These are phyloP conservation scores for Kluyveromyces starmeri DNA, from an alignment of 805 yeast genomes.

Conservation along the genomic window DNA sequence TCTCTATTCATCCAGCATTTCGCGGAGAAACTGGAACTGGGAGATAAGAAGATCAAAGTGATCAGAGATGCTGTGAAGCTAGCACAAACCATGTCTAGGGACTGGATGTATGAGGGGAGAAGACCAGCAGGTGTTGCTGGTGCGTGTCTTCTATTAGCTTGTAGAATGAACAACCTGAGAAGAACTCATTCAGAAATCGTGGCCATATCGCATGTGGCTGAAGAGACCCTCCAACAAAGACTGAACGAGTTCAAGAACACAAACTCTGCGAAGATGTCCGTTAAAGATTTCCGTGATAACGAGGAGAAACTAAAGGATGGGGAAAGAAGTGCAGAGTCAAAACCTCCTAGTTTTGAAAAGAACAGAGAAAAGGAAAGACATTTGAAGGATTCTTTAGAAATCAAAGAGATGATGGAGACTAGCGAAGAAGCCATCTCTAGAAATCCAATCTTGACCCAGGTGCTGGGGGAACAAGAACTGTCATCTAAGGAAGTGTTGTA, in stretches of 20 bases:
- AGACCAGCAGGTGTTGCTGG: constrained; percentile 99
- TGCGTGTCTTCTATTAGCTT: constrained; percentile 86
- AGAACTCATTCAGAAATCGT: constrained; percentile 90
- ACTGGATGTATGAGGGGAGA: constrained; percentile 95
- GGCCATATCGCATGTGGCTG: constrained; percentile 91
- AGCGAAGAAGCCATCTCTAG: constrained; percentile 33
- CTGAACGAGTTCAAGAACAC: constrained; percentile 81
- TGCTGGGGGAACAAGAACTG: constrained; percentile 36
- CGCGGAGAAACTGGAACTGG: constrained; percentile 78
- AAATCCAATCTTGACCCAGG: constrained; percentile 37
- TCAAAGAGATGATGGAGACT: constrained; percentile 22
- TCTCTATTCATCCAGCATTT: constrained; percentile 89
- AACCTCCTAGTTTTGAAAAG: constrained; percentile 76
- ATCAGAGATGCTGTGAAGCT: constrained; percentile 79
- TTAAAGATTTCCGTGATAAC: constrained; percentile 60
- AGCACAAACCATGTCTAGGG: constrained; percentile 85
- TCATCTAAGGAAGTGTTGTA: constrained; percentile 38
- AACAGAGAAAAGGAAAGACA: constrained; percentile 47
- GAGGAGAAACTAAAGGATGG: constrained; percentile 13
- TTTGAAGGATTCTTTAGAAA: constrained; percentile 28
- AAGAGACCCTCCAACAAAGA: constrained; percentile 84
- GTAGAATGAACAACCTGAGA: constrained; percentile 92
- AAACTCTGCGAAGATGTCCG: constrained; percentile 60
- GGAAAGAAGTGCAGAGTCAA: constrained; percentile 34
- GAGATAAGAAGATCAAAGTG: constrained; percentile 63